Base-by-base conservation (phyloP, 2,329 filamentous ascomycete genomes). In the Apiospora kogelbergensis region DNA sequence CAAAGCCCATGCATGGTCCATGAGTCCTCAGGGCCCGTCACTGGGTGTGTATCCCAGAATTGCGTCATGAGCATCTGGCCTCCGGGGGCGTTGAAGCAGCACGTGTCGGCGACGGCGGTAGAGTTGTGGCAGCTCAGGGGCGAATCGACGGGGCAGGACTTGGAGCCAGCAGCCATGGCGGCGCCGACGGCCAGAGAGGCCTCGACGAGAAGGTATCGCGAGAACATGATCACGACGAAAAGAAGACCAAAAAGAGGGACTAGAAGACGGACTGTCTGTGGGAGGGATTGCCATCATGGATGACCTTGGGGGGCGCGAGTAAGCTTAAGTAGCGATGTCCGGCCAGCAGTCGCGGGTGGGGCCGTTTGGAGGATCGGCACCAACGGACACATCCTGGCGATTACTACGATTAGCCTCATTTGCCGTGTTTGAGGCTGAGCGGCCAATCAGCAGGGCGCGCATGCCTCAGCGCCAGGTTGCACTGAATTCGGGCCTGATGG, bases 1-100 rank as follows among this genome's bases (percentile, higher is more conserved):
- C 81, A 92, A 10, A 94, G 83, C 1, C 91, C 91, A 76, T 94
- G 92, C 48, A 93, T 86, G 1, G 91, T 93, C 91, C 91, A 95
- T 6, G 88, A 90, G 76, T 93, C 86, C 65, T 79, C 80, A 2
- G 92, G 91, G 0, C 92, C 91, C 4, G 88, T 86, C 1, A 85
- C 81, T 1, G 91, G 91, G 69, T 86, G 77, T 0, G 88, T 86
- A 75, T 94, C 91, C 92, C 92, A 94, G 80, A 94, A 94, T 74
- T 94, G 92, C 2, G 92, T 94, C 78, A 89, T 88, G 5, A 94
- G 84, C 60, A 94, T 81, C 71, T 92, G 87, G 9, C 92, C 92
- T 4, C 91, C 89, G 0, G 91, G 91, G 26, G 88, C 84, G 75
- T 92, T 92, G 82, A 93, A 92, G 80, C 92, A 94, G 82, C 92